phyloP scores from a whole-genome alignment of 345 rosid genomes.

The Isatis tinctoria region DNA sequence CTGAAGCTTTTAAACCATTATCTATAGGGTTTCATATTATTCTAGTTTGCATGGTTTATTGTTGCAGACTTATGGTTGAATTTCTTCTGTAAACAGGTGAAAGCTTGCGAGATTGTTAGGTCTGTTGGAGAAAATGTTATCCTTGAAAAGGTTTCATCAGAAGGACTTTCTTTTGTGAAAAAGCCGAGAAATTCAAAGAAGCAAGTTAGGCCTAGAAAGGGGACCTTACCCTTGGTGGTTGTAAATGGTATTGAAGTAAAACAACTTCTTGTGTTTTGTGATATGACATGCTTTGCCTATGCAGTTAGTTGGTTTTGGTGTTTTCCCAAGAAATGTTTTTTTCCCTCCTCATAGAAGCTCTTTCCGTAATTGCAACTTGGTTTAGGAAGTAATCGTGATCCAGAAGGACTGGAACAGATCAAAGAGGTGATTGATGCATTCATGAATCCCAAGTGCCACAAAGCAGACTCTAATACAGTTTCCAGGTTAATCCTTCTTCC shows the following conservation, averaged over 20 bases:
- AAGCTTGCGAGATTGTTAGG: constrained; percentile 76
- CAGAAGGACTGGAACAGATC: constrained; percentile 38
- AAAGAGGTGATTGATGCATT: constrained; percentile 77
- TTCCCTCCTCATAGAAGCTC: neutral
- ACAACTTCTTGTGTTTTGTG: neutral
- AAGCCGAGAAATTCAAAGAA: constrained; percentile 52
- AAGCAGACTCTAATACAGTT: constrained; percentile 65
- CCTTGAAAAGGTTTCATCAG: constrained; percentile 52
- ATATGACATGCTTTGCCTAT: constrained; percentile 13
- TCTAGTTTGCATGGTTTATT: neutral
- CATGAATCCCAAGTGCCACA: constrained; percentile 74
- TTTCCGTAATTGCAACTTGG: neutral
- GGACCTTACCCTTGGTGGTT: constrained; percentile 32
- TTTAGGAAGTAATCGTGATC: constrained; percentile 33
- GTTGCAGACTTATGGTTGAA: neutral
- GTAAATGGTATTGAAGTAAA: constrained; percentile 39
- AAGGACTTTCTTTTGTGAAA: constrained; percentile 53
- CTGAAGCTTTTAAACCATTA: constrained; percentile 14
- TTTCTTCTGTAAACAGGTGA: constrained; percentile 46
- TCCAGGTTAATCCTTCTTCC: constrained; percentile 43
- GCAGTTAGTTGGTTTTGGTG: constrained; percentile 5
- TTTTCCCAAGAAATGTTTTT: neutral
- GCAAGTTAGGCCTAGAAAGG: constrained; percentile 28
- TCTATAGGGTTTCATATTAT: neutral
- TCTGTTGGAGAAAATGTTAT: constrained; percentile 59